Evolutionary conservation across 1,139 yeast genomes (phyloP).

Genomic region (Taiozyma sp.): DNA sequence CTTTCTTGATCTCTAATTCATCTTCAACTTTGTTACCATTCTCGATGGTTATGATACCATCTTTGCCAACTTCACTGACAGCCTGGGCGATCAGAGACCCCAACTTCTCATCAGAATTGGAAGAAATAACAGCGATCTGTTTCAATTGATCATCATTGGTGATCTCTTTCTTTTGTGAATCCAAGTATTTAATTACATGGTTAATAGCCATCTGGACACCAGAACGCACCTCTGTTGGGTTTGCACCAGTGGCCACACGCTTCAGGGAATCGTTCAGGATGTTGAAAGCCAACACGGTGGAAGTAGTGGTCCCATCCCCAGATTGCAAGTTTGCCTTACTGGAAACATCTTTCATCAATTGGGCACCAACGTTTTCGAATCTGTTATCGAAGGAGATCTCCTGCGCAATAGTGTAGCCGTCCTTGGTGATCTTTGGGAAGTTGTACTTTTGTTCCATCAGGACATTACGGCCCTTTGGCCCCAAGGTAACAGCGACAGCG

Average conservation of each 20-base stretch:
- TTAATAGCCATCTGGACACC: conserved; percentile 21
- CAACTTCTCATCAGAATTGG: conserved; percentile 21
- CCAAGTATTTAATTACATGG: conserved; percentile 15
- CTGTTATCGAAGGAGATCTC: conserved; percentile 16
- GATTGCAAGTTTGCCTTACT: conserved; percentile 21
- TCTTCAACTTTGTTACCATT: conserved; percentile 20
- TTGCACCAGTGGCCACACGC: conserved; percentile 22
- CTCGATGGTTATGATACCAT: conserved; percentile 24
- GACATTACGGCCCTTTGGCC: conserved; percentile 24
- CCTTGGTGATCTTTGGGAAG: conserved; percentile 25
- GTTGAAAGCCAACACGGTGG: conserved; percentile 22
- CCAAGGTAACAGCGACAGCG: conserved; percentile 24
- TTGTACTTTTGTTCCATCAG: conserved; percentile 23
- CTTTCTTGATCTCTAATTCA: conserved; percentile 21
- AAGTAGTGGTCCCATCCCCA: conserved; percentile 26
- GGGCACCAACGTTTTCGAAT: conserved; percentile 22
- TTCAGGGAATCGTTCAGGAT: conserved; percentile 18
- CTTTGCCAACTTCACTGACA: conserved; percentile 24
- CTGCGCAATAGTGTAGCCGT: conserved; percentile 23
- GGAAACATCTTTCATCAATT: conserved; percentile 21
- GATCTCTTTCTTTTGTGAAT: conserved; percentile 14
- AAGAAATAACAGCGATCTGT: conserved; percentile 22
- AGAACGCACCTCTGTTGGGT: conserved; percentile 19
- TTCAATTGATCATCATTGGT: conserved; percentile 18
- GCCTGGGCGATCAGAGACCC: conserved; percentile 22